Conservation (phyloP, 2,329 filamentous ascomycete species). For the Curvularia sp. region DNA sequence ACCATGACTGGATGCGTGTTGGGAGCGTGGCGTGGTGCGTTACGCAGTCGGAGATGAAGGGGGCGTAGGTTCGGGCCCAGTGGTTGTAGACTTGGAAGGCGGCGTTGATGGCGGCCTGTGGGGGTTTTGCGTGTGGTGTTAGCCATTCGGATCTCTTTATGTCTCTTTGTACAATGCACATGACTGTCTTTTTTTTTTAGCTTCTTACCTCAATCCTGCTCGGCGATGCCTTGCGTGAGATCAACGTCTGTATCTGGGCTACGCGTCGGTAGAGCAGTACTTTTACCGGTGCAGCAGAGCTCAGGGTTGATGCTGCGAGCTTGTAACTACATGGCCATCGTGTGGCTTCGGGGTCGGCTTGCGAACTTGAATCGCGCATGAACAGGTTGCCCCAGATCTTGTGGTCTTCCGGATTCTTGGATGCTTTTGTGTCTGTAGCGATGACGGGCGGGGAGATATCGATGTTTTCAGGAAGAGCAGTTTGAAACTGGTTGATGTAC, state of each 20-base stretch:
- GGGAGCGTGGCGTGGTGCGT: constrained; percentile 59
- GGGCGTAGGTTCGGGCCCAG: constrained; percentile 62
- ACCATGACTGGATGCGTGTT: constrained; percentile 65
- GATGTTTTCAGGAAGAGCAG: neutral
- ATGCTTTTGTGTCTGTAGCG: neutral
- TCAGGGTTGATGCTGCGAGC: constrained; percentile 15
- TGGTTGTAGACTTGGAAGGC: constrained; percentile 61
- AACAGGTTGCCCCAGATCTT: constrained; percentile 19
- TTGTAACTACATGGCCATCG: constrained; percentile 20
- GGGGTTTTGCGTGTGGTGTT: constrained; percentile 52
- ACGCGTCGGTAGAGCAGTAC: constrained; percentile 14
- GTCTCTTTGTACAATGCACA: too few species aligned
- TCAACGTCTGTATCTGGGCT: constrained; percentile 10
- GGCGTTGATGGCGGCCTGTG: constrained; percentile 55
- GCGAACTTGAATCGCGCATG: constrained; percentile 2
- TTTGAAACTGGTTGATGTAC: constrained; percentile 19
- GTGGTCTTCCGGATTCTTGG: constrained; percentile 51
- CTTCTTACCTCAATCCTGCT: constrained; percentile 11
- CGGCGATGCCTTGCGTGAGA: constrained; percentile 7
- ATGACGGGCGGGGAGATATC: neutral
- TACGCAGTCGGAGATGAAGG: constrained; percentile 62
- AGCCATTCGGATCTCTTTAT: too few species aligned
- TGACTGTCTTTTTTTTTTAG: too few species aligned
- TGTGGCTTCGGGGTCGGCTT: constrained; percentile 7
- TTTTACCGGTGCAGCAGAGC: constrained; percentile 16